These are phyloP conservation scores for Bruguiera parviflora DNA, from an alignment of 345 rosid genomes.

Conservation along the genomic window DNA sequence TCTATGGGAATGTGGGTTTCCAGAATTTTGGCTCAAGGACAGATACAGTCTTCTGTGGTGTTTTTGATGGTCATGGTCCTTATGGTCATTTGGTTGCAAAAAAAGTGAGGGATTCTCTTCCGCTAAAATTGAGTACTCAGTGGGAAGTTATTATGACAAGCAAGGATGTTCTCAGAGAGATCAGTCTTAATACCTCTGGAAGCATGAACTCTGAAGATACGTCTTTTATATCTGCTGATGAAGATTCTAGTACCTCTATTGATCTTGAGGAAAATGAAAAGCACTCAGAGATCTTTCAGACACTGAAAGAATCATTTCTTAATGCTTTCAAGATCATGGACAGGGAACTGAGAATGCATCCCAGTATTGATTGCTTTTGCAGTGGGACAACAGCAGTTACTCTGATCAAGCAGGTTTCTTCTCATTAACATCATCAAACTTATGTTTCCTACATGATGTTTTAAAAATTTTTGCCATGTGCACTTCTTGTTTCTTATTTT, in stretches of 20 bases:
- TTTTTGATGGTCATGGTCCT: constrained; percentile 99
- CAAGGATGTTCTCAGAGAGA: constrained; percentile 48
- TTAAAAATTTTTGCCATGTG: constrained; percentile 9
- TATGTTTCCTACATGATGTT: background rate
- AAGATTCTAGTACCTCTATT: constrained; percentile 53
- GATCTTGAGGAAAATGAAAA: constrained; percentile 51
- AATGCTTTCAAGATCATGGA: constrained; percentile 95
- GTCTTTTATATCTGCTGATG: constrained; percentile 57
- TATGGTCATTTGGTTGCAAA: constrained; percentile 96
- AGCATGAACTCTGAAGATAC: constrained; percentile 55
- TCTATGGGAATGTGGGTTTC: constrained; percentile 2
- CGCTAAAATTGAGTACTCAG: constrained; percentile 66
- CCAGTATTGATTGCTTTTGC: constrained; percentile 79
- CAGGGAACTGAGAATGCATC: constrained; percentile 74
- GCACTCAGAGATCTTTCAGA: constrained; percentile 49
- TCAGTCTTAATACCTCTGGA: constrained; percentile 45
- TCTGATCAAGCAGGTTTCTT: constrained; percentile 76
- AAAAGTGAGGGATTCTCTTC: constrained; percentile 92
- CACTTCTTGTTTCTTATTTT: constrained; percentile 7
- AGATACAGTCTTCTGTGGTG: constrained; percentile 90
- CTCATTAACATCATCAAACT: background rate
- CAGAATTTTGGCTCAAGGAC: constrained; percentile 83
- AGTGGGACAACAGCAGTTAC: constrained; percentile 99
- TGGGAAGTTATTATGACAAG: constrained; percentile 67
- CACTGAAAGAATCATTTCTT: constrained; percentile 75